Evolutionary conservation across 2,329 filamentous ascomycete genomes (phyloP), one percentile per base, ranked within the genome.

Genomic region (Cladosporium oxysporum): DNA sequence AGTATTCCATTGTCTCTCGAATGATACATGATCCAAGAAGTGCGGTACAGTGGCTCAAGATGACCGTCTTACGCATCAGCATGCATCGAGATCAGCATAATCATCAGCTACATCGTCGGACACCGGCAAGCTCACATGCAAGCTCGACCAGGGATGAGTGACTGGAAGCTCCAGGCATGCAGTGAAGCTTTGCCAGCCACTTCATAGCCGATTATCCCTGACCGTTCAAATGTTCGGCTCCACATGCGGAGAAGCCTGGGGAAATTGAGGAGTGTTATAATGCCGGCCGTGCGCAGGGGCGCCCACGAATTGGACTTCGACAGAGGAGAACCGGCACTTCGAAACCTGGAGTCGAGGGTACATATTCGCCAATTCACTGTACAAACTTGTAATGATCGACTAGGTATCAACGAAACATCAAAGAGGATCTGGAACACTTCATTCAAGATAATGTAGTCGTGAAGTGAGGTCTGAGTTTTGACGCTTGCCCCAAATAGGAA

Each of bases 91-190:
- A 47, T 47, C n/a, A 47, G 7, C 41, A 47, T 12, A n/a, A 12
- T 47, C 41, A 47, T 21, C 41, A 47, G n/a, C 41, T 21, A 8
- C 41, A 29, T 28, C 12, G 23, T 53, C 55, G 33, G 33, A 58
- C 53, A 37, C 33, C 31, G 53, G 31, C 53, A 31, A 29, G n/a
- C 31, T 11, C 10, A 11, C 31, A 26, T 26, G 18, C 21, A 26
- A 21, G 7, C 31, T 57, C 52, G 35, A 57, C 18, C 21, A 33
- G 31, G 35, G 16, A 41, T 29, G 2, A 26, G 33, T 26, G n/a
- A 59, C 47, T 23, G 37, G n/a, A 59, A 59, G 58, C 58, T 59
- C 58, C n/a, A 59, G 58, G 21, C 41, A 5, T 26, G 58, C 58
- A 61, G 58, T 37, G 31, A 37, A 58, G 31, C 53, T 57, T 33